Base-by-base conservation (phyloP, 305 asterid genomes). In the Coffea humblotiana region DNA sequence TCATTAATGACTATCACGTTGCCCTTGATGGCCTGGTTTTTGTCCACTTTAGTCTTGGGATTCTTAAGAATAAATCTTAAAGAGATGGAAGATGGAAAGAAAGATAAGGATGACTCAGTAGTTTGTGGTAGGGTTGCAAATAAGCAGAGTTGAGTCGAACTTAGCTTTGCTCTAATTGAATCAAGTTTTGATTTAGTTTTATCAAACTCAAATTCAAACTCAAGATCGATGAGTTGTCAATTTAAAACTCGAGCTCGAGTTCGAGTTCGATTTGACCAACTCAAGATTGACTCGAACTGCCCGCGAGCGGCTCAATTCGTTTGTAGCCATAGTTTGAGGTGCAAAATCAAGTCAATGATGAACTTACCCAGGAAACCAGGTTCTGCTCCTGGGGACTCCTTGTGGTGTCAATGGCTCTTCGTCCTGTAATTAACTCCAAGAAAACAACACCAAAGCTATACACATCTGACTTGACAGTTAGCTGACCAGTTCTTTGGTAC, bases 391-490 rank as follows among this genome's bases (percentile, higher is more conserved):
- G 84, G 12, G 80, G 71, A 56, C 45, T 56, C 83, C 87, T 84
- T 8, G 88, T 82, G 21, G 85, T 76, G 54, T 93, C 97, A 35
- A 95, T 89, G 3, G 91, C 94, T 83, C 97, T 87, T 77, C 85
- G 77, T 9, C 98, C 98, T 0, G 97, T 92, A 81, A 95, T 93
- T 3, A 93, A 43, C 87, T 95, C 98, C 81, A 95, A 67, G 13
- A 95, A 76, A 78, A 95, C 98, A 43, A 95, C 98, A 12, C 98
- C 98, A 27, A 92, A 95, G 83, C 97, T 94, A 45, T 95, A 95
- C 2, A 93, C 93, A 54, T 95, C 98, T 0, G 97, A 91, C 75
- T 93, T 95, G 16, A 88, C 91, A 2, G 98, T 95, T 51, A 95
- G 85, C 65, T 95, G 96, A 3, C 98, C 98, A 0, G 98, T 95